Base-by-base conservation (phyloP, 2,329 filamentous ascomycete species). In the Colletotrichum eremochloae region DNA sequence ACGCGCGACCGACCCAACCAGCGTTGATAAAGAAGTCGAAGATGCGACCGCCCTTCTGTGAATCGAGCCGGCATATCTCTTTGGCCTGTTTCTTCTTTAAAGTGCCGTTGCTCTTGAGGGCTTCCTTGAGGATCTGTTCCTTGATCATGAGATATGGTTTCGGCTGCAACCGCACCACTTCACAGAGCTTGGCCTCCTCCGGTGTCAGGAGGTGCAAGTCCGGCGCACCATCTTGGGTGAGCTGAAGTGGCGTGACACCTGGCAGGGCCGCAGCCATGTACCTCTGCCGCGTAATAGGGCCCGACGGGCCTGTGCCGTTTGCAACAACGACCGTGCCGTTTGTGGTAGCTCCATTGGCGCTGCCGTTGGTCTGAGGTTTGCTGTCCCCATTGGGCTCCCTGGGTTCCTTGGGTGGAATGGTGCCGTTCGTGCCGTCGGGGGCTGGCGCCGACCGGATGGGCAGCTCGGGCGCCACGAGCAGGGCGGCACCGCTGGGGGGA, bases 101-200 rank as follows among this genome's bases (percentile, higher is more conserved):
- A 15, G 88, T 89, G 1, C 96, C 96, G 71, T 96, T 96, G 71
- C 92, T 91, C 83, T 96, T 96, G 80, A 97, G 89, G 0, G 96
- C 94, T 80, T 98, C 96, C 77, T 94, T 94, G 64, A 98, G 83
- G n/a, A 98, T 86, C 73, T 93, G 91, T 80, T 98, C 95, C 82
- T 99, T 99, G 82, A 98, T 94, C 79, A 94, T 94, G 6, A 98
- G 83, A 81, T 98, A 99, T 1, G 96, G 94, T 84, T 99, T 99
- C 0, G 96, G 96, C 81, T 96, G 93, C 64, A 99, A 84, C 53
- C 95, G 90, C 18, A 97, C 88, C 52, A 93, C 88, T 76, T 94
- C 93, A 84, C 96, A 99, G 0, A 99, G 85, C 78, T 97, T 94
- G 5, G 90, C 86, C 81, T 99, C 96, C 75, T 97, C 94, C 0